These are phyloP conservation scores for Neoboletus magnificus DNA, from an alignment of 768 basidiomycete genomes.

Conservation along the genomic window DNA sequence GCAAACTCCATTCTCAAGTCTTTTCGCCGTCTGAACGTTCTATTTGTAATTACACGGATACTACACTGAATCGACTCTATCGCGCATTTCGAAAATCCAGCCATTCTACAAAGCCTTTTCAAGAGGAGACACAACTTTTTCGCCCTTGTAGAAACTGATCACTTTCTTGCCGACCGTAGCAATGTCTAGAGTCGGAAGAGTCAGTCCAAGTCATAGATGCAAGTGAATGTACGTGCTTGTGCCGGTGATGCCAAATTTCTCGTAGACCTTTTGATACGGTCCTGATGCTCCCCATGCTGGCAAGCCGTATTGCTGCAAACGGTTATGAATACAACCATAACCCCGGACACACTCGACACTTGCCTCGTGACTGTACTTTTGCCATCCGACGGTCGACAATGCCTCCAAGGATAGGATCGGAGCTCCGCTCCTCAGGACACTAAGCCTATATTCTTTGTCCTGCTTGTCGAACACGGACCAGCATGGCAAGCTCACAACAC, in stretches of 20 bases:
- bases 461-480: constrained; percentile 88
- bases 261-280: constrained; percentile 87
- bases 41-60: constrained; percentile 13
- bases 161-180: constrained; percentile 83
- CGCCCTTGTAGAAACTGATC: constrained; percentile 80
- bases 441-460: constrained; percentile 70
- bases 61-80: constrained; percentile 10
- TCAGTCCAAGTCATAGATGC: constrained; percentile 6
- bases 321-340: not conserved
- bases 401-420: constrained; percentile 91
- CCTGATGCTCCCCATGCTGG: constrained; percentile 83
- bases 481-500: constrained; percentile 86
- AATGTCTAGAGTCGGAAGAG: constrained; percentile 48
- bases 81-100: not conserved
- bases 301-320: constrained; percentile 63
- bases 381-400: constrained; percentile 79
- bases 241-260: constrained; percentile 84
- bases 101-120: constrained; percentile 58
- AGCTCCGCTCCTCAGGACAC: constrained; percentile 84
- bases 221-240: constrained; percentile 45
- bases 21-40: not conserved
- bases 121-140: constrained; percentile 68
- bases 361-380: constrained; percentile 84
- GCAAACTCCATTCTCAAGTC: not conserved
- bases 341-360: constrained; percentile 5